Evolutionary conservation across 2,329 filamentous ascomycete genomes (phyloP), one percentile per base, ranked within the genome.

Genomic region (Monosporascus sp.): DNA sequence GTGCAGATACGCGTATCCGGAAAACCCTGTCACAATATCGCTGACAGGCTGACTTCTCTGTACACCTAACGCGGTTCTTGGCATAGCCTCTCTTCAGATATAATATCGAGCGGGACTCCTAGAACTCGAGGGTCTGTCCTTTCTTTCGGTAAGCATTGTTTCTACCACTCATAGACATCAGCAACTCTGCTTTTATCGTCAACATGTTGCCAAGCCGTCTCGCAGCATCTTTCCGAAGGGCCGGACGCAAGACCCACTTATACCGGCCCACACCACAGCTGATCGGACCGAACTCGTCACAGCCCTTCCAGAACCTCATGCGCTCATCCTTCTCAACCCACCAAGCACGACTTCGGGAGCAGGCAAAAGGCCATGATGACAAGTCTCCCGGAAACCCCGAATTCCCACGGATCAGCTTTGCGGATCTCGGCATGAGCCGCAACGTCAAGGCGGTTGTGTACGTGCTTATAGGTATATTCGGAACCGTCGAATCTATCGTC

Each of bases 401-500:
- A 53, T n/a, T 58, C n/a, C 41, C 61, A 56, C 8, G 46, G 53
- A 57, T 69, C 58, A 55, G 57, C 44, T 60, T 71, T 20, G 58
- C 63, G 35, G 60, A 58, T 18, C 57, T 70, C 3, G 65, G 65
- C 8, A 63, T 70, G 51, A 63, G 56, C 26, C 60, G 59, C 45
- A 65, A 58, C 40, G 61, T 63, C 37, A 68, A 62, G 41, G 54
- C 65, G 22, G 58, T 63, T 38, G 61, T 70, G 20, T 48, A 66
- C 49, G 53, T 56, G 7, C 54, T 65, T 15, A 38, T 71, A 35
- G 56, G 62, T 47, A 56, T 68, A 24, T 60, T 68, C 51, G 65
- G 68, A 8, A 68, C 65, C 2, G 63, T 70, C 50, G 69, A 71
- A 54, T 63, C 64, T 18, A 64, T 64, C 46, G 68, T 71, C 51